A percentile compares a stretch with the other conserved stretches of the same genome.
phyloP scores from a whole-genome alignment of 2,329 filamentous ascomycete genomes.

The Escovopsis sp. region DNA sequence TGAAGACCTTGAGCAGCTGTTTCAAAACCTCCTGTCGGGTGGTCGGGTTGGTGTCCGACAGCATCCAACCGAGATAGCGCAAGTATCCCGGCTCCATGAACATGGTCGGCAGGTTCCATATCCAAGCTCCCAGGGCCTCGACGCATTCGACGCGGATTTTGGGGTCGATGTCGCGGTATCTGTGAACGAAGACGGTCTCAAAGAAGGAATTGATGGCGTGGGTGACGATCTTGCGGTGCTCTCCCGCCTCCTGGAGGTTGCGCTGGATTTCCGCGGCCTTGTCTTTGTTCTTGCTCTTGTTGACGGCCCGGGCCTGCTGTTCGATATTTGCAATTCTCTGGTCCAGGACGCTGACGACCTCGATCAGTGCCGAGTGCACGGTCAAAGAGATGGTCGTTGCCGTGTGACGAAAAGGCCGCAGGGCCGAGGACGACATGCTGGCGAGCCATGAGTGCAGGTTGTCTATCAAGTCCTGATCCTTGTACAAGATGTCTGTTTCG shows the following conservation, averaged over 20 bases:
- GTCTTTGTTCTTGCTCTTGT: conserved; percentile 59
- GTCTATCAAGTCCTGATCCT: conserved; percentile 62
- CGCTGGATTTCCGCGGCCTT: conserved; percentile 60
- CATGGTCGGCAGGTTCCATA: conserved; percentile 64
- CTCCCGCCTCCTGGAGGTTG: conserved; percentile 54
- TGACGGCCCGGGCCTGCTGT: conserved; percentile 65
- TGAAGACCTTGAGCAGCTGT: conserved; percentile 68
- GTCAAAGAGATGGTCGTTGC: conserved; percentile 73
- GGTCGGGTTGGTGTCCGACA: conserved; percentile 63
- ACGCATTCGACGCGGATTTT: conserved; percentile 82
- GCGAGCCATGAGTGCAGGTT: conserved; percentile 83
- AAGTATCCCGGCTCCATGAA: conserved; percentile 88
- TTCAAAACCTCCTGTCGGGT: conserved; percentile 77
- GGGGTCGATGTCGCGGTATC: conserved; percentile 86
- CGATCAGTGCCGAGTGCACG: conserved; percentile 64
- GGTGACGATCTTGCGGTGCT: conserved; percentile 55
- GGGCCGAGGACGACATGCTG: conserved; percentile 75
- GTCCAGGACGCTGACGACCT: conserved; percentile 55
- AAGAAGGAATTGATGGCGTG: conserved; percentile 72
- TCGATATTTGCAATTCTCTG: conserved; percentile 60
- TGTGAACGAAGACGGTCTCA: conserved; percentile 84
- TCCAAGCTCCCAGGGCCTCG: conserved; percentile 77
- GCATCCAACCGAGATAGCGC: conserved; percentile 87
- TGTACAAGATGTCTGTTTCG: conserved; percentile 68
- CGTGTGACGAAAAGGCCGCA: conserved; percentile 87